phyloP scores from a whole-genome alignment of 768 basidiomycete species.

The Sarcomyxa edulis region DNA sequence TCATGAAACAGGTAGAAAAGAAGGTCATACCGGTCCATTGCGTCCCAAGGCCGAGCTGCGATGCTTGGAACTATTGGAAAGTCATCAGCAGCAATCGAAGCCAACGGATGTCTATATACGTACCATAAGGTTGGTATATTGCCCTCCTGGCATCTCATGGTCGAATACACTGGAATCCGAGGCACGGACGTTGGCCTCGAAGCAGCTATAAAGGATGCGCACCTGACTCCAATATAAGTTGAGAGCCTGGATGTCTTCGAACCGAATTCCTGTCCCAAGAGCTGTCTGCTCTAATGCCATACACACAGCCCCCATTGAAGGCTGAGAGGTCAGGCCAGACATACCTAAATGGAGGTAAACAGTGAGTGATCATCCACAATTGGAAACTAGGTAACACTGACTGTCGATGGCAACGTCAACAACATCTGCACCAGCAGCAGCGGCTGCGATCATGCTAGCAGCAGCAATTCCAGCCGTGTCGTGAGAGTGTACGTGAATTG shows the following conservation, averaged over 20 bases:
- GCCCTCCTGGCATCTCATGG: slow-evolving; percentile 99
- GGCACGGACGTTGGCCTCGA: slow-evolving; percentile 96
- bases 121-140: slow-evolving; percentile 92
- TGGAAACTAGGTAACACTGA: slow-evolving; percentile 44
- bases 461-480: slow-evolving; percentile 98
- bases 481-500: slow-evolving; percentile 99
- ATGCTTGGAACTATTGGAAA: slow-evolving; percentile 83
- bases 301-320: slow-evolving; percentile 97
- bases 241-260: slow-evolving; percentile 94
- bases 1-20: slow-evolving; percentile 7
- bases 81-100: slow-evolving; percentile 12
- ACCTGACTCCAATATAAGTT: slow-evolving; percentile 99
- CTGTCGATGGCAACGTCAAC: slow-evolving; percentile 99
- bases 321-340: slow-evolving; percentile 97
- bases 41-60: slow-evolving; percentile 93
- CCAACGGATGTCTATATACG: slow-evolving; percentile 16
- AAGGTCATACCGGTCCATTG: slow-evolving; percentile 77
- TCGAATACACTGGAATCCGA: slow-evolving; percentile 98
- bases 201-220: slow-evolving; percentile 90
- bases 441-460: slow-evolving; percentile 95
- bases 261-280: slow-evolving; percentile 93
- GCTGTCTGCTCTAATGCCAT: slow-evolving; percentile 92
- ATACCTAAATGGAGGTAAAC: slow-evolving; percentile 73
- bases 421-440: slow-evolving; percentile 96
- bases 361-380: too few relatives aligned